Conservation (phyloP, 2,329 filamentous ascomycete genomes). For the Epichloe brachyelytri region DNA sequence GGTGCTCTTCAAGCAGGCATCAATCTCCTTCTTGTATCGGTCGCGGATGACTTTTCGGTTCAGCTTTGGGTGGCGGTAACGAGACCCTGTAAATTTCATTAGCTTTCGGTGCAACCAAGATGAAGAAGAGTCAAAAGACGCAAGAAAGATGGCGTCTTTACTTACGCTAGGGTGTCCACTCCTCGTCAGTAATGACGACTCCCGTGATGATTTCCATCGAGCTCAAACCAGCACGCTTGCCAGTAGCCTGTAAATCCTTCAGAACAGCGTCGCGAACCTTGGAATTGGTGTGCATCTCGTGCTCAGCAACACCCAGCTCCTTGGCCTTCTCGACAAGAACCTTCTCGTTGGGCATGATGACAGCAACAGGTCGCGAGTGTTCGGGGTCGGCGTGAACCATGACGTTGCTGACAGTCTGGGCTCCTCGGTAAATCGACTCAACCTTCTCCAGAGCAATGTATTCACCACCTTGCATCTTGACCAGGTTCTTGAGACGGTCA, state of each 20-base stretch:
- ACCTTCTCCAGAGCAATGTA: constrained; percentile 96
- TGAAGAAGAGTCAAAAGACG: not conserved
- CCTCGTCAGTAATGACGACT: constrained; percentile 68
- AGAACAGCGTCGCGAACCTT: constrained; percentile 49
- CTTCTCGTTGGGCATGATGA: constrained; percentile 60
- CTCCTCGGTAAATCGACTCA: constrained; percentile 78
- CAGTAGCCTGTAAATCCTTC: constrained; percentile 56
- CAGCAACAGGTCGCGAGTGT: constrained; percentile 66
- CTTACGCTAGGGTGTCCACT: constrained; percentile 80
- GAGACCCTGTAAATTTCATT: constrained; percentile 31
- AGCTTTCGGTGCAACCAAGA: not conserved
- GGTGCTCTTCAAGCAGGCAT: constrained; percentile 23
- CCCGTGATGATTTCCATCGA: constrained; percentile 64
- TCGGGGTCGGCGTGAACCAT: constrained; percentile 72
- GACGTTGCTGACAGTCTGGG: constrained; percentile 68
- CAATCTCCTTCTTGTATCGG: constrained; percentile 38
- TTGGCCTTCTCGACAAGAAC: constrained; percentile 46
- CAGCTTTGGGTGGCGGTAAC: constrained; percentile 49
- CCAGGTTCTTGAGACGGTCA: constrained; percentile 95
- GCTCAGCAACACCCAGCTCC: constrained; percentile 49
- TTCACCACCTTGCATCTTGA: constrained; percentile 91
- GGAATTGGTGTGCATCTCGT: constrained; percentile 52
- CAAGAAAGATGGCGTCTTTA: constrained; percentile 11
- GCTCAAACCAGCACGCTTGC: constrained; percentile 51
- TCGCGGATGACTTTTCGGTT: constrained; percentile 40